Base-by-base conservation (phyloP, 2,329 filamentous ascomycete genomes). In the Aspergillus sp. region DNA sequence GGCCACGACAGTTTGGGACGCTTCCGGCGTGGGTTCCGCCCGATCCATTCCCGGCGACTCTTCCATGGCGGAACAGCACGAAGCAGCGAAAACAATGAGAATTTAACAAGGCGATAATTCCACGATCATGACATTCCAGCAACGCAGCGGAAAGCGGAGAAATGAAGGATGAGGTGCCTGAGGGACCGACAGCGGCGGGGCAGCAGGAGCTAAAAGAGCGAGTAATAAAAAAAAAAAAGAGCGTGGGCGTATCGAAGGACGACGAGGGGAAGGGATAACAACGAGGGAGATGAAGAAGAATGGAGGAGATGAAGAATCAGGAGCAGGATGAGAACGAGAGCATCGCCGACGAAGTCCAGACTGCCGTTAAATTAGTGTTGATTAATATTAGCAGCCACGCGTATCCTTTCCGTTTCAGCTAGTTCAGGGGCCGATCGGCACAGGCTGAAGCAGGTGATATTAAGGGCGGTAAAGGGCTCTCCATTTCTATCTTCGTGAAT, bases 11-110 rank as follows among this genome's bases (percentile, higher is more conserved):
- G 56, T 61, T 55, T 65, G 68, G 66, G 64, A 68, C 67, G 66
- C 63, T 68, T 68, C 65, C 67, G 68, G 66, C 58, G 60, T 60
- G 57, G 68, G 53, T 62, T 65, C 67, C 57, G 57, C 52, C 60
- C 66, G 62, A 59, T 56, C 71, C 65, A 63, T 66, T 69, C 65
- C 69, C 57, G 66, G 66, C 58, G 64, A 66, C 48, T 64, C 67
- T 66, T 68, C 71, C 71, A 73, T 73, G 61, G 63, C 66, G 66
- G 64, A 57, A 48, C 13, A 45, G n/a, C 38, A 38, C 22, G 22
- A 51, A 30, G 45, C n/a, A 34, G 18, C 41, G 18, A 45, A 12
- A 22, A 48, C n/a, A 26, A 38, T 13, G 26, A 32, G 36, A 44
- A 20, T 49, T 48, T 58, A 60, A 44, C 22, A 38, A 43, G 39